Evolutionary conservation across 305 asterid genomes (phyloP).

Genomic region (Solanum hybrid): DNA sequence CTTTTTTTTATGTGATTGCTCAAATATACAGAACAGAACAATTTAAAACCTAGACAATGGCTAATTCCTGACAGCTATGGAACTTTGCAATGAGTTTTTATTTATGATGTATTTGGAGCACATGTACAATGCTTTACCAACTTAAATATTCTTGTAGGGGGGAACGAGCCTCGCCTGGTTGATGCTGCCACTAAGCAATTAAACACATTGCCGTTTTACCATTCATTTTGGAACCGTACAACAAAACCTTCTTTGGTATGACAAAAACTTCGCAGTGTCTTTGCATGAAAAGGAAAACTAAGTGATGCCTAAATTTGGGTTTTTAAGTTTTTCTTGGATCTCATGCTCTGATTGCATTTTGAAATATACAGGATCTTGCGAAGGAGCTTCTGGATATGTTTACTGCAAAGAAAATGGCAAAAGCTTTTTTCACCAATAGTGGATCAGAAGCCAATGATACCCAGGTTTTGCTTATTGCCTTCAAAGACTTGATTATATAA

Average conservation of each 20-base stretch:
- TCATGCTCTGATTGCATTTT: constrained; percentile 8
- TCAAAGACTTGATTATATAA: background rate
- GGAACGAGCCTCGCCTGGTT: constrained; percentile 82
- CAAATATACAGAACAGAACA: background rate
- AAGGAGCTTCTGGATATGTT: constrained; percentile 67
- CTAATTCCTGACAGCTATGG: background rate
- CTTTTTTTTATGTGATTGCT: background rate
- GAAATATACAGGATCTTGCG: constrained; percentile 61
- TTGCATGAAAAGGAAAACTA: background rate
- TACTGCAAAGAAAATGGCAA: constrained; percentile 69
- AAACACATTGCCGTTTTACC: constrained; percentile 85
- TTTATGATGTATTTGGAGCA: background rate
- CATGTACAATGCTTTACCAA: background rate
- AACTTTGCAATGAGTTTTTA: background rate
- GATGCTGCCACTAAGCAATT: constrained; percentile 81
- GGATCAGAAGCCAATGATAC: constrained; percentile 98
- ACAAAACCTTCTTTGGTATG: constrained; percentile 89
- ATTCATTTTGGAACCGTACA: constrained; percentile 96
- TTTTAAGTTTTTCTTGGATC: background rate
- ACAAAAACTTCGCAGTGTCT: background rate
- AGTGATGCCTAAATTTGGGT: background rate
- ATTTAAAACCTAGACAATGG: background rate
- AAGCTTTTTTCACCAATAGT: constrained; percentile 82
- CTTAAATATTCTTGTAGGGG: constrained; percentile 40
- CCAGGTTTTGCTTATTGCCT: constrained; percentile 43